Percentiles rank a stretch among this genome's conserved stretches.
These are phyloP conservation scores for Pugionium dolabratum DNA, from an alignment of 345 rosid genomes.

Conservation along the genomic window DNA sequence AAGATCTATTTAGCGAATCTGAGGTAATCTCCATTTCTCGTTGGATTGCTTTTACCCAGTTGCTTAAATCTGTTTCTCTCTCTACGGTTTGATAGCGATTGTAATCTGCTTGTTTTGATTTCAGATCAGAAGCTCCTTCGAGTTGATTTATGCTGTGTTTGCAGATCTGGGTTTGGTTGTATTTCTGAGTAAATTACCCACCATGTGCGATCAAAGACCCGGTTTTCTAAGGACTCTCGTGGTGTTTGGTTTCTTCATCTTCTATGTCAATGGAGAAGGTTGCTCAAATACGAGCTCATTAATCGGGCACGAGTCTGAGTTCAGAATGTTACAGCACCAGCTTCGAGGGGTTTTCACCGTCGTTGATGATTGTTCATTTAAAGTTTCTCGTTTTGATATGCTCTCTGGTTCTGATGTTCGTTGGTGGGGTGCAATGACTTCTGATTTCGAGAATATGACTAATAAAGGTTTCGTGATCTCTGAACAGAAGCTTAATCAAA, in stretches of 20 bases:
- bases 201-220: slow-evolving; percentile 48
- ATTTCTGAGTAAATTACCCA: slow-evolving; percentile 29
- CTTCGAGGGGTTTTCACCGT: slow-evolving; percentile 69
- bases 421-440: slow-evolving; percentile 77
- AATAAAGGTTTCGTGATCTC: slow-evolving; percentile 62
- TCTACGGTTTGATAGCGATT: slow-evolving; percentile 21
- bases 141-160: slow-evolving; percentile 42
- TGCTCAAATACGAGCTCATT: slow-evolving; percentile 67
- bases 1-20: slow-evolving; percentile 25
- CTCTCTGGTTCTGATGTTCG: slow-evolving; percentile 69
- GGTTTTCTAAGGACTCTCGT: slow-evolving; percentile 44
- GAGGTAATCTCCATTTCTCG: slow-evolving; percentile 30
- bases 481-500: slow-evolving; percentile 59
- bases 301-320: slow-evolving; percentile 64
- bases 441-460: slow-evolving; percentile 63
- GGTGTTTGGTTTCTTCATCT: slow-evolving; percentile 41
- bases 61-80: background rate
- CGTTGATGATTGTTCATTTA: slow-evolving; percentile 81
- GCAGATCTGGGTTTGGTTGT: slow-evolving; percentile 44
- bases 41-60: slow-evolving; percentile 18
- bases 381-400: slow-evolving; percentile 81
- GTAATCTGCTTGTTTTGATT: slow-evolving; percentile 22
- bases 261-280: slow-evolving; percentile 48
- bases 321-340: slow-evolving; percentile 88
- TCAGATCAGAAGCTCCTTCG: slow-evolving; percentile 31